These are phyloP conservation scores for Hyparrhenia diplandra DNA, from an alignment of 176 grass and related monocot genomes.

Conservation along the genomic window DNA sequence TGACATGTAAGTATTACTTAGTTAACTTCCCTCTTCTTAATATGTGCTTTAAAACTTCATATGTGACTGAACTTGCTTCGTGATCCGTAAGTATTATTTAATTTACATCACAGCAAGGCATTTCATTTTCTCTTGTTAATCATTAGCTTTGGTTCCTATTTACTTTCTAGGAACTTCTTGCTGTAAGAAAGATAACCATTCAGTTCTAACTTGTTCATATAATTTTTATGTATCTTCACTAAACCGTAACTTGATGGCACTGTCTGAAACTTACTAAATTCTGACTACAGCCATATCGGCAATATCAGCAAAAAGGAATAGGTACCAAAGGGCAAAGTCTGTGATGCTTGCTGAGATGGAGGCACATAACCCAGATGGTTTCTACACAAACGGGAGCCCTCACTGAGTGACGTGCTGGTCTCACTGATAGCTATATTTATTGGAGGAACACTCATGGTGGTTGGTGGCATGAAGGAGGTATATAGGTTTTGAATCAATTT, in stretches of 20 bases:
- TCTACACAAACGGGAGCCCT: conserved; percentile 45
- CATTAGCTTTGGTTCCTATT: background rate
- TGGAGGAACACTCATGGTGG: background rate
- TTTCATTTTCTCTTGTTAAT: background rate
- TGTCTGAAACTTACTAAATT: background rate
- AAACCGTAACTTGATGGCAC: background rate
- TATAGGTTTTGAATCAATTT: conserved; percentile 13
- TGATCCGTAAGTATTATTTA: background rate
- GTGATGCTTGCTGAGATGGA: conserved; percentile 98
- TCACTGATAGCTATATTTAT: background rate
- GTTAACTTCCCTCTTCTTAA: no score
- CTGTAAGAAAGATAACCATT: background rate
- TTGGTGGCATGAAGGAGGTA: background rate
- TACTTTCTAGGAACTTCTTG: background rate
- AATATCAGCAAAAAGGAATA: conserved; percentile 90
- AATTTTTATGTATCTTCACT: background rate
- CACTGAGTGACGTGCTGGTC: conserved; percentile 16
- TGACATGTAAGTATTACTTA: conserved; percentile 13
- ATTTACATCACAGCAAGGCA: background rate
- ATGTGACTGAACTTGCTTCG: background rate
- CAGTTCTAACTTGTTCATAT: background rate
- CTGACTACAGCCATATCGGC: conserved; percentile 49
- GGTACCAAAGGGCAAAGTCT: conserved; percentile 91
- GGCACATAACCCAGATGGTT: conserved; percentile 54
- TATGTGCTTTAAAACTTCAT: no score